phyloP scores from a whole-genome alignment of 106 monocot genomes.

The Acanthochlamys bracteata region DNA sequence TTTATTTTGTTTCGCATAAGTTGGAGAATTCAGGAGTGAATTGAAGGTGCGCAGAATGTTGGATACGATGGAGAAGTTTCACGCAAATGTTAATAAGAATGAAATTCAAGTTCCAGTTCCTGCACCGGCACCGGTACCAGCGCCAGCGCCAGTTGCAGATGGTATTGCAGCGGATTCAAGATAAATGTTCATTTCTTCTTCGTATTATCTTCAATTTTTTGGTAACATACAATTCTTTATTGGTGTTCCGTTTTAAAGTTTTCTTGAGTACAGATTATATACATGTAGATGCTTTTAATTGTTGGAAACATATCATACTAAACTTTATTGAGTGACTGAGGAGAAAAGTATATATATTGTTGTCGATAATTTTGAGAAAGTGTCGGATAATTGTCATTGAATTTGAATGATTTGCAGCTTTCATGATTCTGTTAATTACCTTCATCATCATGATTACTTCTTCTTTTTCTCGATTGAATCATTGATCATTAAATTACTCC shows the following conservation, averaged over 20 bases:
- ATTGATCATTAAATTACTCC: no score
- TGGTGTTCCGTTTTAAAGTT: not conserved
- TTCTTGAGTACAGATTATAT: not conserved
- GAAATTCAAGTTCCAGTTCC: not conserved
- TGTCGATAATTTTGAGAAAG: no score
- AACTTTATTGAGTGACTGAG: no score
- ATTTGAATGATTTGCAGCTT: no score
- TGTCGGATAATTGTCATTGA: no score
- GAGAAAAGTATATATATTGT: no score
- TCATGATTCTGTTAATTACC: no score
- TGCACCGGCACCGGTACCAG: slow-evolving; percentile 18
- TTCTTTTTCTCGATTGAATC: no score
- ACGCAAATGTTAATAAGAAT: not conserved
- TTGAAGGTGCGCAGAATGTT: slow-evolving; percentile 30
- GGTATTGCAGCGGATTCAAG: not conserved
- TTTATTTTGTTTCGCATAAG: not conserved
- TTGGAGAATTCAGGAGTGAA: slow-evolving; percentile 15
- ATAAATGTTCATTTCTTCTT: not conserved
- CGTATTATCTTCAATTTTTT: not conserved
- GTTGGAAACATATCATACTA: no score
- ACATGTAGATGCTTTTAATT: no score
- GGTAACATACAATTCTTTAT: not conserved
- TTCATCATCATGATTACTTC: no score
- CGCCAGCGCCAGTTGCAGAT: not conserved
- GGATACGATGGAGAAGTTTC: slow-evolving; percentile 13